Evolutionary conservation across 768 basidiomycete genomes (phyloP), one percentile per base, ranked within the genome.

Genomic region (Lepiota venenata): DNA sequence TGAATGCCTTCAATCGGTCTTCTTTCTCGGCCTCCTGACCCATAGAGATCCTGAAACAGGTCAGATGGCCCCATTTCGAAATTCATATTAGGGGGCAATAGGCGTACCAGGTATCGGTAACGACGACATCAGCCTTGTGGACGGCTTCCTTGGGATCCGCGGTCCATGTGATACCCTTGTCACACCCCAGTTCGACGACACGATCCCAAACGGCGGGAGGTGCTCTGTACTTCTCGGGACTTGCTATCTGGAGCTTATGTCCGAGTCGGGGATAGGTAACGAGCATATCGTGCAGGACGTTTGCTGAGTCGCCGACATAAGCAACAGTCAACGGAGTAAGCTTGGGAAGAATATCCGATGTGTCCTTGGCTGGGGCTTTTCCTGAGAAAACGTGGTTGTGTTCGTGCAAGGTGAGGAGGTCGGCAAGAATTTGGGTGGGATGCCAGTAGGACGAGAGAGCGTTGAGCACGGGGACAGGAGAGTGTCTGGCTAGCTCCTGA

Each of bases 251-350:
- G 27, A 98, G 68, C 43, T 84, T 75, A 71, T 95, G 93, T 0
- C 97, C 97, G 2, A 98, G 72, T 41, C 96, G 85, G 32, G 95
- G 96, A 65, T 88, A 91, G 6, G 93, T 85, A 60, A 98, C 96
- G 27, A 98, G 85, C 91, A 98, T 94, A 69, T 98, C 97, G 68
- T 98, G 91, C 53, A 97, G 75, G 46, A 99, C 92, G 64, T 98
- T 99, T 45, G 93, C 89, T 20, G 87, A 87, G 72, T 98, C 96
- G 7, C 96, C 96, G 52, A 98, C 82, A 68, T 94, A 99, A 8
- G 94, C 88, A 49, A 98, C 73, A 1, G 93, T 98, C 54, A 98
- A 78, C 0, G 93, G 87, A 1, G 80, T 81, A 22, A 98, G 77
- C 1, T 72, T 68, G 2, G 81, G 74, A 1, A 88, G 56, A 4